phyloP scores from a whole-genome alignment of 805 yeast genomes.

The Zygosaccharomyces bisporus region DNA sequence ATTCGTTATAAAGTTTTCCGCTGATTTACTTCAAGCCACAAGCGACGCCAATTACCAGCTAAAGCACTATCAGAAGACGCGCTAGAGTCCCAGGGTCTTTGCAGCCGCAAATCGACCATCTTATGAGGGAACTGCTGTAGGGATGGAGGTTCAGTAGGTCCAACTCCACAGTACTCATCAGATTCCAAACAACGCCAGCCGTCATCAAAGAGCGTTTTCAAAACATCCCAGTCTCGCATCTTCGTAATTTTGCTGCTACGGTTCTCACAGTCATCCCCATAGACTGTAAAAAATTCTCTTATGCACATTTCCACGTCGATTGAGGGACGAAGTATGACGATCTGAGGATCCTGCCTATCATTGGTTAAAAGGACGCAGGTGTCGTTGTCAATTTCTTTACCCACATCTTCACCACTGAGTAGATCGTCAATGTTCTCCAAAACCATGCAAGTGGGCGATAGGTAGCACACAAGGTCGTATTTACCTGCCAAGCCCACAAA shows the following conservation, averaged over 20 bases:
- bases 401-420: conserved; percentile 24
- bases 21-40: conserved; percentile 15
- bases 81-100: conserved; percentile 27
- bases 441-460: conserved; percentile 32
- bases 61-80: conserved; percentile 7
- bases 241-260: conserved; percentile 16
- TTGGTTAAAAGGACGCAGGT: conserved; percentile 36
- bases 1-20: not conserved
- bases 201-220: conserved; percentile 30
- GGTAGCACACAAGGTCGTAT: conserved; percentile 32
- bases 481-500: conserved; percentile 23
- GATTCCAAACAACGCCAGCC: conserved; percentile 33
- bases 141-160: not conserved
- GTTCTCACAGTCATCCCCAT: conserved; percentile 22
- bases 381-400: conserved; percentile 35
- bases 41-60: conserved; percentile 19
- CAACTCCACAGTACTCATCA: conserved; percentile 19
- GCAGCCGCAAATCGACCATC: conserved; percentile 23
- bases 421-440: conserved; percentile 33
- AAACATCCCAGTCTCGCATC: conserved; percentile 24
- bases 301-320: conserved; percentile 33
- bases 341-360: conserved; percentile 16
- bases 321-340: conserved; percentile 30
- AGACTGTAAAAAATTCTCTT: conserved; percentile 33
- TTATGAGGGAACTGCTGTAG: conserved; percentile 10